A percentile compares a stretch with the other conserved stretches of the same genome.
Conservation (phyloP, 2,329 filamentous ascomycete species). For the Scedosporium minutisporum region DNA sequence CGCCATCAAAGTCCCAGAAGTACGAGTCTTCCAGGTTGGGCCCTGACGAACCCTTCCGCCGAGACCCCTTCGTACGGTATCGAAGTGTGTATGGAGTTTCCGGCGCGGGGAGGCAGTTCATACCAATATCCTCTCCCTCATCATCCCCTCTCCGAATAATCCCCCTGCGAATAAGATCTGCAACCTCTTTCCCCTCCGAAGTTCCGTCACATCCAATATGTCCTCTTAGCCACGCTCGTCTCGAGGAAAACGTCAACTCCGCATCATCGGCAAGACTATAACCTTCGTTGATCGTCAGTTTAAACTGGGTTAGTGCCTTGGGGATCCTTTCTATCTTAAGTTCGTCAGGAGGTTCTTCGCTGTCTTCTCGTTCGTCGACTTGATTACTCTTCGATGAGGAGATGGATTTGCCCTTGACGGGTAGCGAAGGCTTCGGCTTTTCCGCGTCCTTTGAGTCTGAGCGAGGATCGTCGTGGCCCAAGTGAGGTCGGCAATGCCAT, state of each 20-base stretch:
- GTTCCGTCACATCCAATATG: not conserved
- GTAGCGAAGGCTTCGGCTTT: too few relatives aligned
- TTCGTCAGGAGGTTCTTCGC: too few relatives aligned
- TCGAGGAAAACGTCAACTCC: not conserved
- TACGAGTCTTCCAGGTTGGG: not conserved
- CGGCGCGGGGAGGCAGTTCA: not conserved
- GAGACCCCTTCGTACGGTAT: not conserved
- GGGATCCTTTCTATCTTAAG: not conserved
- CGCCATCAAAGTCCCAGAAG: not conserved
- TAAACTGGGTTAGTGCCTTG: not conserved
- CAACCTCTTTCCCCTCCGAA: not conserved
- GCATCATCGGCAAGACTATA: not conserved
- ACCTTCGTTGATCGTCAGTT: not conserved
- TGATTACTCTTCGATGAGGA: too few relatives aligned
- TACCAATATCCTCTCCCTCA: not conserved
- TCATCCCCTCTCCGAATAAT: not conserved
- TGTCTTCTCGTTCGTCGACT: too few relatives aligned
- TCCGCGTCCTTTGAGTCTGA: too few relatives aligned
- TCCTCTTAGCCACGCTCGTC: not conserved
- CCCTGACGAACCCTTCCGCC: not conserved
- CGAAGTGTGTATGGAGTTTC: not conserved
- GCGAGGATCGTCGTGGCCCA: too few relatives aligned
- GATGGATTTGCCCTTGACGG: too few relatives aligned
- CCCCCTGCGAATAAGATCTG: not conserved
- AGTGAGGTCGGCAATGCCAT: too few relatives aligned